These are phyloP conservation scores for Colletotrichum musicola DNA, from an alignment of 2,329 filamentous ascomycete genomes.

Conservation along the genomic window DNA sequence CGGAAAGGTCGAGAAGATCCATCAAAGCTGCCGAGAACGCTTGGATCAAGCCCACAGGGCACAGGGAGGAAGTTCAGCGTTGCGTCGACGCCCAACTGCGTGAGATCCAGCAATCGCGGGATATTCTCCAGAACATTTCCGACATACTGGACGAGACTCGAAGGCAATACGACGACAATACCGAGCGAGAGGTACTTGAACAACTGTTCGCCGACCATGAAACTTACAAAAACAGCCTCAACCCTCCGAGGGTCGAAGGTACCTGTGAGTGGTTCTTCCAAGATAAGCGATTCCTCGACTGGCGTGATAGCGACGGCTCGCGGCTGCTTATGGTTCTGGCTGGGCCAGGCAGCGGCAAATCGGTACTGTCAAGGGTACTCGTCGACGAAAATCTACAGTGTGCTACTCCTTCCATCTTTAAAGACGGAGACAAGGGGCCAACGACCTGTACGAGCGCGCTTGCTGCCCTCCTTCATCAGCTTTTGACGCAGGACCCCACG, in stretches of 20 bases:
- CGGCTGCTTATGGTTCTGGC: conserved; percentile 49
- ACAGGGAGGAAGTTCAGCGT: too few relatives aligned
- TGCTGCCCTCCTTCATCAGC: background rate
- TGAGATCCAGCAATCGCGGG: background rate
- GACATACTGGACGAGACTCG: background rate
- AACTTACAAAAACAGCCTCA: conserved; percentile 44
- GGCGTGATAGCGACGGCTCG: conserved; percentile 42
- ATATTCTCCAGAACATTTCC: background rate
- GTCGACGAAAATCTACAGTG: conserved; percentile 43
- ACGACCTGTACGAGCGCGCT: background rate
- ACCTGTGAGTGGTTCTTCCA: conserved; percentile 52
- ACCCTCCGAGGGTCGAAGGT: conserved; percentile 43
- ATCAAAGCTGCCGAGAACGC: too few relatives aligned
- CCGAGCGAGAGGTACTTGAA: background rate
- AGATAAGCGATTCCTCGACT: conserved; percentile 44
- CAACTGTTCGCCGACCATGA: conserved; percentile 12
- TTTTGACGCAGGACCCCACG: background rate
- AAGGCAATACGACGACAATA: background rate
- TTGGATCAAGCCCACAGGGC: too few relatives aligned
- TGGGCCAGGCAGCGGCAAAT: conserved; percentile 51
- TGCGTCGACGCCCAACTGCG: background rate
- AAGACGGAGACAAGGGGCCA: background rate
- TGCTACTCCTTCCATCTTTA: background rate
- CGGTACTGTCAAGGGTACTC: conserved; percentile 45
- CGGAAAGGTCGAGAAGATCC: background rate